Conservation (phyloP, 2,329 filamentous ascomycete species). For the Purpureocillium takamizusanense region DNA sequence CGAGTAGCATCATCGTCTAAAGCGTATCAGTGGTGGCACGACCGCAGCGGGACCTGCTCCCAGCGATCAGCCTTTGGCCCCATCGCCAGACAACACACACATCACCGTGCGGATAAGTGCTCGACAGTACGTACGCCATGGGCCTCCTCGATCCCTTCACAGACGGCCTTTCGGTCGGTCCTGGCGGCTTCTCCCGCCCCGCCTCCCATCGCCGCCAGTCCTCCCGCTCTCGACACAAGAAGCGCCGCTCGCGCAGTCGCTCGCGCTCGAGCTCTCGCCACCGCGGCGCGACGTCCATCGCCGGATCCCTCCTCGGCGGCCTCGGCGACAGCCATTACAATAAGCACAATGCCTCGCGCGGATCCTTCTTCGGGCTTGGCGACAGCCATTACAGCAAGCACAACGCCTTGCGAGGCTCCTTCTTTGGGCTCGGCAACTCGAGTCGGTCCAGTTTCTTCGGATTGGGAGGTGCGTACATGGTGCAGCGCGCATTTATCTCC, state of each 20-base stretch:
- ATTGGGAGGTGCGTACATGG: conserved; percentile 14
- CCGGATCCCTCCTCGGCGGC: conserved; percentile 22
- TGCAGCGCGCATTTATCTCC: too few relatives aligned
- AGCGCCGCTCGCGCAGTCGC: conserved; percentile 27
- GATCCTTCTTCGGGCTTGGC: conserved; percentile 38
- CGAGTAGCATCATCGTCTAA: too few relatives aligned
- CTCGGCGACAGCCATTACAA: conserved; percentile 21
- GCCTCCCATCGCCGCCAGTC: conserved; percentile 14
- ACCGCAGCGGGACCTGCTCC: too few relatives aligned
- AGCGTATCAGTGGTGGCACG: too few relatives aligned
- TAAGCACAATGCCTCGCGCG: conserved; percentile 31
- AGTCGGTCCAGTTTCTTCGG: conserved; percentile 38
- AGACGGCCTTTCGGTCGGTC: conserved; percentile 21
- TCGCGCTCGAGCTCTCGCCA: conserved; percentile 28
- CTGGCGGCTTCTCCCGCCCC: conserved; percentile 16
- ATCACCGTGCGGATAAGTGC: too few relatives aligned
- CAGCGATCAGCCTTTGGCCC: too few relatives aligned
- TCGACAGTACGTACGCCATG: too few relatives aligned
- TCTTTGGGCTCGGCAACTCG: conserved; percentile 37
- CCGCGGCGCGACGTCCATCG: conserved; percentile 21
- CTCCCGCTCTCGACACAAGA: conserved; percentile 21
- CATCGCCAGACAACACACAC: too few relatives aligned
- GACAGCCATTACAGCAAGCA: conserved; percentile 26
- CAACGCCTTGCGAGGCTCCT: conserved; percentile 33
- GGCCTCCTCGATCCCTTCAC: too few relatives aligned